Evolutionary conservation across 176 grass and related monocot species (phyloP).

Genomic region (Poa pratensis): DNA sequence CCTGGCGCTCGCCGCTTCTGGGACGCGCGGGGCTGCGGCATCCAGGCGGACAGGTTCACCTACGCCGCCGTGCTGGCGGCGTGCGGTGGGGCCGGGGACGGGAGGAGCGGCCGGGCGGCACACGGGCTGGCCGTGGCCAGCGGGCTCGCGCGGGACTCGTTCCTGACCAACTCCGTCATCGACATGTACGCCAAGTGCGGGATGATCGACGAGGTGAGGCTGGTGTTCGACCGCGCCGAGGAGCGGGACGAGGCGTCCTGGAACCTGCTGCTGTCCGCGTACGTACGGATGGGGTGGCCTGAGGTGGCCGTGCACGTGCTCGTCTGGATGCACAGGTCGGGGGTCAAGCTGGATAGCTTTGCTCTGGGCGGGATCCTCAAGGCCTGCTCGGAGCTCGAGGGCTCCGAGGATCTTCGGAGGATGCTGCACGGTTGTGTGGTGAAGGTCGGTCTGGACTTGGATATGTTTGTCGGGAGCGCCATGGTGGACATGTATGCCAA

Average conservation of each 20-base stretch:
- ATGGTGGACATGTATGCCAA: conserved; percentile 86
- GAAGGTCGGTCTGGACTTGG: conserved; percentile 81
- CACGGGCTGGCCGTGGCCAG: conserved; percentile 65
- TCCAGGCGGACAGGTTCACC: conserved; percentile 49
- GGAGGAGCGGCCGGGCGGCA: conserved; percentile 41
- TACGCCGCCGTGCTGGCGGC: conserved; percentile 47
- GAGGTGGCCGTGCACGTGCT: conserved; percentile 73
- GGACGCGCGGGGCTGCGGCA: conserved; percentile 22
- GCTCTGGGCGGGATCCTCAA: conserved; percentile 66
- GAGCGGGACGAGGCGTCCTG: conserved; percentile 72
- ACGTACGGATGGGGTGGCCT: conserved; percentile 60
- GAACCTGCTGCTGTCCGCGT: conserved; percentile 65
- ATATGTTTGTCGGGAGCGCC: conserved; percentile 71
- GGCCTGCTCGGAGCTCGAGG: conserved; percentile 54
- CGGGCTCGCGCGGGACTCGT: conserved; percentile 46
- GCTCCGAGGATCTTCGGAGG: conserved; percentile 58
- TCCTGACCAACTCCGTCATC: conserved; percentile 73
- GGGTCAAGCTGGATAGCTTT: conserved; percentile 63
- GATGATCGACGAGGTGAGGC: conserved; percentile 71
- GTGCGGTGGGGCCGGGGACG: conserved; percentile 37
- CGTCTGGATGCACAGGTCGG: conserved; percentile 82
- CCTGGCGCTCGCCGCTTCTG: conserved; percentile 51
- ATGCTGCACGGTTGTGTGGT: conserved; percentile 79
- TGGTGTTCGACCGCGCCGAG: conserved; percentile 77
- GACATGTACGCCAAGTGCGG: conserved; percentile 80